These are phyloP conservation scores for Paramarasmius palmivorus DNA, from an alignment of 1,284 basidiomycete species.

Conservation along the genomic window DNA sequence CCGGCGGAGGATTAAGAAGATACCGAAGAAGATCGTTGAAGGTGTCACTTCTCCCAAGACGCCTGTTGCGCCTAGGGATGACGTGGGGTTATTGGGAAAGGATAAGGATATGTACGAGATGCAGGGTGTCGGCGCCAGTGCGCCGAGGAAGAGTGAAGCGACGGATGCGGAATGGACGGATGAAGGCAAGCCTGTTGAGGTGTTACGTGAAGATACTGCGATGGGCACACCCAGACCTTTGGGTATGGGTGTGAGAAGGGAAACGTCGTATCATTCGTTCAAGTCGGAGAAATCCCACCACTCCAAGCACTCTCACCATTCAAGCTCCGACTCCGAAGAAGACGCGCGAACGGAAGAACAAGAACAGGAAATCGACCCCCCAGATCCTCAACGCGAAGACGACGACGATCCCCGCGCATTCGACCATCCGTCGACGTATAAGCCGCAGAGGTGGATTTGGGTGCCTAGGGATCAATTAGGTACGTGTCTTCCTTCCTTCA, in stretches of 20 bases:
- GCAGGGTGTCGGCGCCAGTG: too few relatives aligned
- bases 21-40: slow-evolving; percentile 30
- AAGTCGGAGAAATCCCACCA: background rate
- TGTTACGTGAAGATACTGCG: too few relatives aligned
- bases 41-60: slow-evolving; percentile 18
- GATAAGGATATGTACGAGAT: too few relatives aligned
- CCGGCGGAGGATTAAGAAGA: slow-evolving; percentile 30
- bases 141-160: too few relatives aligned
- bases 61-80: background rate
- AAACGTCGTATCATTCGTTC: too few relatives aligned
- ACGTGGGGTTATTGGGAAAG: background rate
- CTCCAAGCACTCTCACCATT: background rate
- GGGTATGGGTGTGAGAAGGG: too few relatives aligned
- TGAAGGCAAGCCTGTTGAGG: too few relatives aligned
- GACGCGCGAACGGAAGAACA: slow-evolving; percentile 18
- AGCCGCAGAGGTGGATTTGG: slow-evolving; percentile 63
- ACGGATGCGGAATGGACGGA: too few relatives aligned
- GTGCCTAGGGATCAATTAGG: slow-evolving; percentile 63
- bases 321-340: background rate
- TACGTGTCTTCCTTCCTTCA: slow-evolving; percentile 23
- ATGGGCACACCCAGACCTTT: too few relatives aligned
- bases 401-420: slow-evolving; percentile 47
- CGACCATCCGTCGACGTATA: slow-evolving; percentile 65
- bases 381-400: slow-evolving; percentile 23
- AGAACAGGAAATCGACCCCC: slow-evolving; percentile 23